These are phyloP conservation scores for Gynochthodes officinalis DNA, from an alignment of 257 asterid species.

Conservation along the genomic window DNA sequence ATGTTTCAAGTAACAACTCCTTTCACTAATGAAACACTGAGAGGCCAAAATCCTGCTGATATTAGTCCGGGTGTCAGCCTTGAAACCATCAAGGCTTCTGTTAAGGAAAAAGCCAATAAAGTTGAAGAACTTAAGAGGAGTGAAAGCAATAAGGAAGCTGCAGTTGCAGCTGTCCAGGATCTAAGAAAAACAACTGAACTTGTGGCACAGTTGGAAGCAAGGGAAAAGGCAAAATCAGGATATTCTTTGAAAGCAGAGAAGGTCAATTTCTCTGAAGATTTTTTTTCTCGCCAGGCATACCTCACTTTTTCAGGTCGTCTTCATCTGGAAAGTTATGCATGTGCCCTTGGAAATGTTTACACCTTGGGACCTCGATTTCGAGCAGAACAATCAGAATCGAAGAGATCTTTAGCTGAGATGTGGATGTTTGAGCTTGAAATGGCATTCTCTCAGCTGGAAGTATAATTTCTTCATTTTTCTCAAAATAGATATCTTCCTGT, in stretches of 20 bases:
- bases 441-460: constrained; percentile 76
- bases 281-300: constrained; percentile 48
- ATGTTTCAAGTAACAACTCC: constrained; percentile 60
- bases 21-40: constrained; percentile 24
- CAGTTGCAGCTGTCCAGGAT: constrained; percentile 64
- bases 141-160: constrained; percentile 75
- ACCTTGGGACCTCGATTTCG: constrained; percentile 77
- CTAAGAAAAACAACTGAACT: constrained; percentile 58
- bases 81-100: constrained; percentile 47
- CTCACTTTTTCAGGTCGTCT: constrained; percentile 64
- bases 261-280: constrained; percentile 48
- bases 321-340: constrained; percentile 84
- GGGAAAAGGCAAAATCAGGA: constrained; percentile 35
- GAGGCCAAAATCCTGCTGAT: constrained; percentile 23
- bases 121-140: constrained; percentile 69
- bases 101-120: constrained; percentile 54
- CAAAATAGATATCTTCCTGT: neutral
- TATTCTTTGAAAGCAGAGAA: constrained; percentile 12
- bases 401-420: constrained; percentile 66
- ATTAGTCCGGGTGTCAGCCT: constrained; percentile 33
- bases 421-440: constrained; percentile 82
- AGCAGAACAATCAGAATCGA: constrained; percentile 45
- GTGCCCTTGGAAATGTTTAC: constrained; percentile 86
- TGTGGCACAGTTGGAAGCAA: constrained; percentile 55
- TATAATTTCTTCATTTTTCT: constrained; percentile 15